Evolutionary conservation across 306 rosid genomes (phyloP).

Genomic region (Benincasa hispida): DNA sequence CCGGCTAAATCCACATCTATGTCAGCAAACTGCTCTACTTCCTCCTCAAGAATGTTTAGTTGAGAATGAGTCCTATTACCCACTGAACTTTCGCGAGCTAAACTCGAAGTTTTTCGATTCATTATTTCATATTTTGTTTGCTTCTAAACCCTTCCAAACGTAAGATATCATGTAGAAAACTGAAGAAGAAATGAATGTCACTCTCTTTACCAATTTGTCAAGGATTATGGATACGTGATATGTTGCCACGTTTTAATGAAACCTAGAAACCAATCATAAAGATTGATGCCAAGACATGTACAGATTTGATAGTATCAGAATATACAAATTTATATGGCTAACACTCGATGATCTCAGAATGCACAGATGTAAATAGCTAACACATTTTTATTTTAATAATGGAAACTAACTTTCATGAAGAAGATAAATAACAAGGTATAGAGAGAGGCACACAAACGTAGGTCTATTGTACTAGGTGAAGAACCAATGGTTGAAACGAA

Average conservation of each 20-base stretch:
- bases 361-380: not conserved
- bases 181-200: conserved; percentile 20
- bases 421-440: not conserved
- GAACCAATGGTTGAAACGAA: not conserved
- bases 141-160: conserved; percentile 72
- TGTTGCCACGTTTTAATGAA: not conserved
- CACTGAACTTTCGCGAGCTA: conserved; percentile 10
- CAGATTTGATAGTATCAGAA: not conserved
- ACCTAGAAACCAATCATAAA: not conserved
- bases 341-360: not conserved
- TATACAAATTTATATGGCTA: not conserved
- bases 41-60: conserved; percentile 1
- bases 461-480: not conserved
- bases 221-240: not conserved
- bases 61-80: conserved; percentile 1
- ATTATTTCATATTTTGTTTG: conserved; percentile 57
- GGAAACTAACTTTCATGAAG: not conserved
- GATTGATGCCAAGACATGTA: not conserved
- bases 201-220: not conserved
- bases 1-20: conserved; percentile 9
- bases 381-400: not conserved
- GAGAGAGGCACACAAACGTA: not conserved
- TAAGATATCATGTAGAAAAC: conserved; percentile 39
- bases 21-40: not conserved
- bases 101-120: conserved; percentile 20